A percentile compares a stretch with the other conserved stretches of the same genome.
phyloP scores from a whole-genome alignment of 192 early-diverging fungal genomes.

The Linnemannia exigua region DNA sequence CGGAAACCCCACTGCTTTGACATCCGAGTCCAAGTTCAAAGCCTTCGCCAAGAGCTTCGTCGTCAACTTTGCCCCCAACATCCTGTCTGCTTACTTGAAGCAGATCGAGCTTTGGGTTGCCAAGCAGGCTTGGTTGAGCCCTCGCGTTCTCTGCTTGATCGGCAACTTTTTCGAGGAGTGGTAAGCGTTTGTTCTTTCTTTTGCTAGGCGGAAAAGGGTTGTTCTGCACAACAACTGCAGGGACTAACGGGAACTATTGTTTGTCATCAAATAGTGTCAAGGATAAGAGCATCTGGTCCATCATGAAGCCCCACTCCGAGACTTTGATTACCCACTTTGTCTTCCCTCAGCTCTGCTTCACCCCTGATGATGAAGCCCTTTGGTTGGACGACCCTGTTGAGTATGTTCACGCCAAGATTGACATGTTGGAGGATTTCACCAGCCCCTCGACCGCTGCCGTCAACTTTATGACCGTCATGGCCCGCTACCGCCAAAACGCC shows the following conservation, averaged over 20 bases:
- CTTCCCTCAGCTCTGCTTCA: constrained; percentile 95
- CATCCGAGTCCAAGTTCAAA: constrained; percentile 62
- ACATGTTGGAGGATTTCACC: constrained; percentile 85
- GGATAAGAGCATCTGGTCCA: constrained; percentile 90
- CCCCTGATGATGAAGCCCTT: constrained; percentile 84
- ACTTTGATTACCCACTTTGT: constrained; percentile 88
- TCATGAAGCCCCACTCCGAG: constrained; percentile 88
- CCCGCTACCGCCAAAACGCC: constrained; percentile 83
- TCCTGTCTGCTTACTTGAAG: constrained; percentile 84
- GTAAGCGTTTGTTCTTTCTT: constrained; percentile 45
- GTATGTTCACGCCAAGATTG: constrained; percentile 85
- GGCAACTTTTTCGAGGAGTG: constrained; percentile 84
- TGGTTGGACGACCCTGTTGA: constrained; percentile 97
- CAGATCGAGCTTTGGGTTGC: constrained; percentile 85
- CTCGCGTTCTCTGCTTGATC: constrained; percentile 77
- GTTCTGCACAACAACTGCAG: too few species aligned
- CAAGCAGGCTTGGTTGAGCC: constrained; percentile 79
- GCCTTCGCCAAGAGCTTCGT: constrained; percentile 89
- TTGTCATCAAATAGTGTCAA: constrained; percentile 70
- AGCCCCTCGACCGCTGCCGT: constrained; percentile 82
- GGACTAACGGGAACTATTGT: neutral
- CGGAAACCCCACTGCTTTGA: constrained; percentile 77
- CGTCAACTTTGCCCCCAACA: constrained; percentile 90
- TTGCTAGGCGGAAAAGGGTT: neutral
- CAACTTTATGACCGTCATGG: constrained; percentile 84